A percentile compares a stretch with the other conserved stretches of the same genome.
Conservation (phyloP, 345 rosid genomes). For the Gynandropsis gynandra region DNA sequence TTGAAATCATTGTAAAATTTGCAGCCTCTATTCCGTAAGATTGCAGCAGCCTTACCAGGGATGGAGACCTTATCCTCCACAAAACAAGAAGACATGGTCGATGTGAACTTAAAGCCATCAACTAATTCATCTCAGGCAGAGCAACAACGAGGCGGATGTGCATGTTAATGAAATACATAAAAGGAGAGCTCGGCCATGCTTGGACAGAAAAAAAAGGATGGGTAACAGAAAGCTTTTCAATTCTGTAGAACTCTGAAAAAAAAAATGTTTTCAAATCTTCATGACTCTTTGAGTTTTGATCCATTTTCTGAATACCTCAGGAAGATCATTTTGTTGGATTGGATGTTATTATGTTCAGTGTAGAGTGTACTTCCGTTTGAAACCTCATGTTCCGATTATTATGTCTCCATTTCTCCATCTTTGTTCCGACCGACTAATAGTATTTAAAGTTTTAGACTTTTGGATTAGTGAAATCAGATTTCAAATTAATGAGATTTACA, state of each 20-base stretch:
- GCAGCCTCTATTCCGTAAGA: slow-evolving; percentile 93
- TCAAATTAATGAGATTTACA: too few relatives aligned
- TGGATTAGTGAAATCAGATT: too few relatives aligned
- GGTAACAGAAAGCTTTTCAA: slow-evolving; percentile 15
- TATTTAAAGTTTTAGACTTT: too few relatives aligned
- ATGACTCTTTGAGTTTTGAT: too few relatives aligned
- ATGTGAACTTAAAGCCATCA: slow-evolving; percentile 75
- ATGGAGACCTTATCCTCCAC: slow-evolving; percentile 88
- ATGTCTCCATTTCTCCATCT: too few relatives aligned
- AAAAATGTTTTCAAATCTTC: too few relatives aligned
- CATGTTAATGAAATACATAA: slow-evolving; percentile 41
- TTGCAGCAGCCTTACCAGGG: slow-evolving; percentile 91
- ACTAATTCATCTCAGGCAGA: slow-evolving; percentile 65
- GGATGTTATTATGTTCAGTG: not conserved
- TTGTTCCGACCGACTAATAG: too few relatives aligned
- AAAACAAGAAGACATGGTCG: slow-evolving; percentile 93
- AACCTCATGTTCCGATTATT: too few relatives aligned
- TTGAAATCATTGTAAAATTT: slow-evolving; percentile 16
- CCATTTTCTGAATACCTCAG: too few relatives aligned
- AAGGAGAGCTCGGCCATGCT: too few relatives aligned
- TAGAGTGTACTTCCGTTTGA: too few relatives aligned
- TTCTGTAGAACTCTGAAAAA: slow-evolving; percentile 17
- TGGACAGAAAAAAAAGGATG: slow-evolving; percentile 15
- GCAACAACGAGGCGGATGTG: slow-evolving; percentile 80
- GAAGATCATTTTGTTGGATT: too few relatives aligned